A percentile compares a stretch with the other conserved stretches of the same genome.
phyloP scores from a whole-genome alignment of 345 rosid genomes.

The Heritiera fomes region DNA sequence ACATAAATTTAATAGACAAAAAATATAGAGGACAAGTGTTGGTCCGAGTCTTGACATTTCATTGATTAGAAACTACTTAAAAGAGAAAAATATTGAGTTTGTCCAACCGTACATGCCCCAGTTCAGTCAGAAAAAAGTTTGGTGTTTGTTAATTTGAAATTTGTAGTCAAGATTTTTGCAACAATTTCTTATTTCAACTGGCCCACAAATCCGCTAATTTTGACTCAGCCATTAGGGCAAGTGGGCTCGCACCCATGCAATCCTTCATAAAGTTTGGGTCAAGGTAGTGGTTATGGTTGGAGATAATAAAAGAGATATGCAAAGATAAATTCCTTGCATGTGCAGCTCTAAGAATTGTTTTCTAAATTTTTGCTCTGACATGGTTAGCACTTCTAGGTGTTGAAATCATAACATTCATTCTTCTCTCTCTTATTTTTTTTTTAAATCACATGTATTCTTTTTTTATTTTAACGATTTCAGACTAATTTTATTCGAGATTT shows the following conservation, averaged over 20 bases:
- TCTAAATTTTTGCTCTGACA: neutral
- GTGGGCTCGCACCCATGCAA: neutral
- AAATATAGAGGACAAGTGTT: neutral
- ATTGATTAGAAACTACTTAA: neutral
- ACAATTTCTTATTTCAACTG: neutral
- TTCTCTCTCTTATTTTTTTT: neutral
- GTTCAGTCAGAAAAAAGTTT: neutral
- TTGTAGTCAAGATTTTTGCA: neutral
- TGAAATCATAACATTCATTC: neutral
- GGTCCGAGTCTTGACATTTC: neutral
- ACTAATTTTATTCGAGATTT: too few relatives aligned
- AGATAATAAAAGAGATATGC: neutral
- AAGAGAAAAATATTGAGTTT: neutral
- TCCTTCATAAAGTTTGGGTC: neutral
- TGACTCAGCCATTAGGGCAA: neutral
- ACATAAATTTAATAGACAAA: neutral
- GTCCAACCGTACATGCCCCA: slow-evolving; percentile 4
- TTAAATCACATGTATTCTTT: too few relatives aligned
- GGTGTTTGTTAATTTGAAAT: neutral
- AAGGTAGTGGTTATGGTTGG: neutral
- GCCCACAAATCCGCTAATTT: neutral
- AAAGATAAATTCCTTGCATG: too few relatives aligned
- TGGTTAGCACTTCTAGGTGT: neutral
- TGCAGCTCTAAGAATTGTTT: neutral
- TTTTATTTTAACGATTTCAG: too few relatives aligned